phyloP scores from a whole-genome alignment of 139 green algal species.

The Medakamo hakoo region DNA sequence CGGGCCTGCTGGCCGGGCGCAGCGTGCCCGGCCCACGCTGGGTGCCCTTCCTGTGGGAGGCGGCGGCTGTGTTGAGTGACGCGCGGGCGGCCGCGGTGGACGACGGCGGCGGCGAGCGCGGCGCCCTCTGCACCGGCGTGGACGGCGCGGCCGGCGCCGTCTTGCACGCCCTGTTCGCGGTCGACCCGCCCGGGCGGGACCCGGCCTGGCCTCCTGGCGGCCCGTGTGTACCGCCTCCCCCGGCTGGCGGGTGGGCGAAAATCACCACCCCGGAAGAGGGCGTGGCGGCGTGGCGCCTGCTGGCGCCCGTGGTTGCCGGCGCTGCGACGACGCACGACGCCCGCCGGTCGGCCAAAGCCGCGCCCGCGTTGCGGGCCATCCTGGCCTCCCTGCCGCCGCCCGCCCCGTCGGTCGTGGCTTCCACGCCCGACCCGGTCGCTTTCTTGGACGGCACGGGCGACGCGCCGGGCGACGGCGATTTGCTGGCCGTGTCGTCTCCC shows the following conservation, averaged over 20 bases:
- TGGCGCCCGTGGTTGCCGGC: background rate
- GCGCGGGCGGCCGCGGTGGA: background rate
- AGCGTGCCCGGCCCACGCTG: background rate
- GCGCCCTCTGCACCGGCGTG: background rate
- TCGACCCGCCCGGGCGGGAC: conserved; percentile 6
- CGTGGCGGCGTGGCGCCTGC: background rate
- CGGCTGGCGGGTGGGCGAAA: background rate
- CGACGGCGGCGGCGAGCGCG: background rate
- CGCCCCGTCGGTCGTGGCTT: too few relatives aligned
- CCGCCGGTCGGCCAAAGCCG: too few relatives aligned
- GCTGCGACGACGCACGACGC: too few relatives aligned
- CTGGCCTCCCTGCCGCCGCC: too few relatives aligned
- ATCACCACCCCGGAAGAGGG: background rate
- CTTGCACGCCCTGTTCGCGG: conserved; percentile 7
- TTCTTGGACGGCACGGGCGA: too few relatives aligned
- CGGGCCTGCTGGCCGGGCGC: background rate
- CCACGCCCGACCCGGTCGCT: too few relatives aligned
- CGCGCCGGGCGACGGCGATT: too few relatives aligned
- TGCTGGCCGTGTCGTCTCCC: too few relatives aligned
- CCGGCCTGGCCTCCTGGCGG: conserved; percentile 1
- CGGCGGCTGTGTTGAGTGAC: background rate
- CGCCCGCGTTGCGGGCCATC: too few relatives aligned
- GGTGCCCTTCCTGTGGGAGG: background rate
- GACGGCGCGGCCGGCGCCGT: background rate
- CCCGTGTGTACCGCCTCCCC: background rate